These are phyloP conservation scores for Boletellus ananiceps DNA, from an alignment of 768 basidiomycete species.

Conservation along the genomic window DNA sequence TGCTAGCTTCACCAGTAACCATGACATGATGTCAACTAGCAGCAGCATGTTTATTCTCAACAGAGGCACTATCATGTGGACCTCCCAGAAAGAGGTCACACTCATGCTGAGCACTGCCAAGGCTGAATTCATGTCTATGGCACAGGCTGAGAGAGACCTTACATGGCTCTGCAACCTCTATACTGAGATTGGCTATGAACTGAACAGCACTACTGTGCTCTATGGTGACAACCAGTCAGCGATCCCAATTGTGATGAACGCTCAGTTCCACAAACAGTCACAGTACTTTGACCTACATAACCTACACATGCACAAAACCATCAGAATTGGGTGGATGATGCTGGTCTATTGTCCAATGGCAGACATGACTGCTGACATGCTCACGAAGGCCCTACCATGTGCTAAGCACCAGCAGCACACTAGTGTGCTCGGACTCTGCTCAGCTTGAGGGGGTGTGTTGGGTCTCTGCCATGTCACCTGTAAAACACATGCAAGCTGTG, in stretches of 20 bases:
- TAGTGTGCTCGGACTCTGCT: constrained; percentile 8
- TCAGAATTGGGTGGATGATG: not conserved
- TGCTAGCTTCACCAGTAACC: constrained; percentile 24
- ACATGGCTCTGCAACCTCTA: too few relatives aligned
- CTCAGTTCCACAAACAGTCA: constrained; percentile 22
- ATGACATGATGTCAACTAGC: constrained; percentile 17
- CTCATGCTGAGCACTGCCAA: too few relatives aligned
- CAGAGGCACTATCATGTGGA: constrained; percentile 29
- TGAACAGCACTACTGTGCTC: constrained; percentile 13
- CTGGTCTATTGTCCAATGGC: constrained; percentile 16
- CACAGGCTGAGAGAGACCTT: constrained; percentile 27
- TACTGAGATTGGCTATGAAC: constrained; percentile 27
- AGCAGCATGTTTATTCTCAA: constrained; percentile 25
- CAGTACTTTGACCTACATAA: constrained; percentile 16
- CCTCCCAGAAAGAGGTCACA: constrained; percentile 24
- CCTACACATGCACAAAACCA: constrained; percentile 16
- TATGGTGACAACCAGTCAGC: constrained; percentile 21
- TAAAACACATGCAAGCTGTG: too few relatives aligned
- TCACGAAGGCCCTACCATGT: constrained; percentile 3
- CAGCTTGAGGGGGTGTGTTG: constrained; percentile 21
- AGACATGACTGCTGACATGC: constrained; percentile 24
- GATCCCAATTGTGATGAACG: constrained; percentile 22
- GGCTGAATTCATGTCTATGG: not conserved
- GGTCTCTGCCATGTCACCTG: too few relatives aligned
- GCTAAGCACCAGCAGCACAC: not conserved